Conservation (phyloP, 257 asterid genomes). For the Gardenia jasminoides region DNA sequence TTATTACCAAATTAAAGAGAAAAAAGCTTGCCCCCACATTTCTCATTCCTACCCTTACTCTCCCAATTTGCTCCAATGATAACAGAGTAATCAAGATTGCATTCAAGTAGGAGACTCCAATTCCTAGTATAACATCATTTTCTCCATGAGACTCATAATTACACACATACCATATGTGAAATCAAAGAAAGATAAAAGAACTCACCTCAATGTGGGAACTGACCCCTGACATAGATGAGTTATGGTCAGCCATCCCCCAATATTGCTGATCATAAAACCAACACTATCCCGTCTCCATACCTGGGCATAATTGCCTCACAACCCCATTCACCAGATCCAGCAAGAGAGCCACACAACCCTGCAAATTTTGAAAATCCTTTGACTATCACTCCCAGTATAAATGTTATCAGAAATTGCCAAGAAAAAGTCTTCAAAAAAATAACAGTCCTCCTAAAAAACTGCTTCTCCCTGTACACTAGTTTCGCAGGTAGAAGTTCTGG, state of each 20-base stretch:
- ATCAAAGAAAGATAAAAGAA: not conserved
- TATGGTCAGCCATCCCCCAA: conserved; percentile 28
- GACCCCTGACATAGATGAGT: conserved; percentile 24
- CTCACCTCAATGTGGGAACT: conserved; percentile 40
- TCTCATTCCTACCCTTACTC: not conserved
- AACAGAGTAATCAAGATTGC: not conserved
- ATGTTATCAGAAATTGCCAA: not conserved
- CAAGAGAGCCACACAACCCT: conserved; percentile 8
- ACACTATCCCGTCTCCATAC: conserved; percentile 34
- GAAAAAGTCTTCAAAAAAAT: not conserved
- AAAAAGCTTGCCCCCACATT: too few relatives aligned
- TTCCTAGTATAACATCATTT: not conserved
- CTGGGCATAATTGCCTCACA: conserved; percentile 27
- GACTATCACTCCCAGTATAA: not conserved
- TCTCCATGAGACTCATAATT: not conserved
- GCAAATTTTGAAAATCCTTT: conserved; percentile 8
- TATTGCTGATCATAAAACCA: conserved; percentile 15
- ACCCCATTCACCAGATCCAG: not conserved
- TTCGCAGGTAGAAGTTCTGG: too few relatives aligned
- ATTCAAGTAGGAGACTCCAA: not conserved
- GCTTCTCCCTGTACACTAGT: too few relatives aligned
- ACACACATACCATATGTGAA: not conserved
- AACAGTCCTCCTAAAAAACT: too few relatives aligned
- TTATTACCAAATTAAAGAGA: not conserved
- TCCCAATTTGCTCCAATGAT: not conserved